These are phyloP conservation scores for Apiospora kogelbergensis DNA, from an alignment of 2,329 filamentous ascomycete species.

Conservation along the genomic window DNA sequence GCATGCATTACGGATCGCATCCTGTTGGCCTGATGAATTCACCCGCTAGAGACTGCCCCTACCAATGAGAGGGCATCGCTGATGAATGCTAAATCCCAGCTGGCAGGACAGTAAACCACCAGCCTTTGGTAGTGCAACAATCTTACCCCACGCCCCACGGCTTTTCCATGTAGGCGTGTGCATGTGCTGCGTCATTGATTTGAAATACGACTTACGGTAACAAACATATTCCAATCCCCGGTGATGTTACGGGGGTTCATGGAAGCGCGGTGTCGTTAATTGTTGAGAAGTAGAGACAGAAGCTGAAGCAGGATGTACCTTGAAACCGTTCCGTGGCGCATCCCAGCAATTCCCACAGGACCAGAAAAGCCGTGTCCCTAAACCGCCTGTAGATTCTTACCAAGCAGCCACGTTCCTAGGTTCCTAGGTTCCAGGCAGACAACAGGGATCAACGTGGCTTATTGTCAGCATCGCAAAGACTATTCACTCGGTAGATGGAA, in stretches of 20 bases:
- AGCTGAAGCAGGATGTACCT: slow-evolving; percentile 1
- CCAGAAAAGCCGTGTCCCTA: neutral
- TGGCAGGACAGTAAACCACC: neutral
- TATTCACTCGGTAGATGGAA: neutral
- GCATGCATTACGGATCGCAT: neutral
- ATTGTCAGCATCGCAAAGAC: neutral
- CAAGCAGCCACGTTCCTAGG: neutral
- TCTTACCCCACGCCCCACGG: neutral
- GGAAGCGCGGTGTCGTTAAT: neutral
- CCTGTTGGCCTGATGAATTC: neutral
- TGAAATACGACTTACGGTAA: neutral
- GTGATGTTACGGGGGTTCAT: neutral
- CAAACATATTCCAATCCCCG: no score
- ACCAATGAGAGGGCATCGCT: neutral
- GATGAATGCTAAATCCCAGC: neutral
- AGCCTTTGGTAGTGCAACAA: neutral
- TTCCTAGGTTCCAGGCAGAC: neutral
- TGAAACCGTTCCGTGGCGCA: neutral
- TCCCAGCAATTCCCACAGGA: neutral
- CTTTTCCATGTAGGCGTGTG: neutral
- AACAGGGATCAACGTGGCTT: neutral
- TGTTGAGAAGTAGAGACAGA: neutral
- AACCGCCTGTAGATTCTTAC: neutral
- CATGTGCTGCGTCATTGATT: neutral
- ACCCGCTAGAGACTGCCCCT: neutral